Conservation (phyloP, 148 eudicot genomes). For the Gaultheria prostrata region DNA sequence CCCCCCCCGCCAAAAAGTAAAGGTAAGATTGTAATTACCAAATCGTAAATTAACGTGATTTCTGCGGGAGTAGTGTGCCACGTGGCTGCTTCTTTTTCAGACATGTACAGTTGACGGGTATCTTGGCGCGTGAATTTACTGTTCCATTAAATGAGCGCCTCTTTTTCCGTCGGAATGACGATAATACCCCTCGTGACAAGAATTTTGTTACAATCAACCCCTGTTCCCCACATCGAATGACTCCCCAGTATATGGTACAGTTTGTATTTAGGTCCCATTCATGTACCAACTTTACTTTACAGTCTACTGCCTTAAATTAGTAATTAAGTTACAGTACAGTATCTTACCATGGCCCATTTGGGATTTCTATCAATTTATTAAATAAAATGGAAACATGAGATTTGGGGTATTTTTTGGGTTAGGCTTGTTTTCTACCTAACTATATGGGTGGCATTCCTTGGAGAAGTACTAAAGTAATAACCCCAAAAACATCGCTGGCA, state of each 20-base stretch:
- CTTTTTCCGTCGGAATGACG: neutral
- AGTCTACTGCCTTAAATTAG: neutral
- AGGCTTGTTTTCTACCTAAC: neutral
- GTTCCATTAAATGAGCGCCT: neutral
- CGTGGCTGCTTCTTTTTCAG: neutral
- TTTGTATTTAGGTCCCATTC: neutral
- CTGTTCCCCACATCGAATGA: no score
- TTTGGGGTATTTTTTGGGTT: no score
- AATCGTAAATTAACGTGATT: neutral
- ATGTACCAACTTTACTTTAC: neutral
- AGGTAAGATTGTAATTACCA: neutral
- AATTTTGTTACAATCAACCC: no score
- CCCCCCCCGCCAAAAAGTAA: conserved; percentile 25
- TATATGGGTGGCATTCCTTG: neutral
- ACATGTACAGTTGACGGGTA: no score
- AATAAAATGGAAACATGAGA: no score
- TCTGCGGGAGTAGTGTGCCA: neutral
- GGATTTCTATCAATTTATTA: neutral
- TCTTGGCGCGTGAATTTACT: neutral
- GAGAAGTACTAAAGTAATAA: neutral
- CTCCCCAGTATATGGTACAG: neutral
- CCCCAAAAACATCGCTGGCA: neutral
- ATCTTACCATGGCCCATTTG: neutral
- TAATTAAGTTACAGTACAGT: no score
- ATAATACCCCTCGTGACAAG: neutral